These are phyloP conservation scores for Aspergillus incahuasiensis DNA, from an alignment of 495 filamentous ascomycete genomes.

Conservation along the genomic window DNA sequence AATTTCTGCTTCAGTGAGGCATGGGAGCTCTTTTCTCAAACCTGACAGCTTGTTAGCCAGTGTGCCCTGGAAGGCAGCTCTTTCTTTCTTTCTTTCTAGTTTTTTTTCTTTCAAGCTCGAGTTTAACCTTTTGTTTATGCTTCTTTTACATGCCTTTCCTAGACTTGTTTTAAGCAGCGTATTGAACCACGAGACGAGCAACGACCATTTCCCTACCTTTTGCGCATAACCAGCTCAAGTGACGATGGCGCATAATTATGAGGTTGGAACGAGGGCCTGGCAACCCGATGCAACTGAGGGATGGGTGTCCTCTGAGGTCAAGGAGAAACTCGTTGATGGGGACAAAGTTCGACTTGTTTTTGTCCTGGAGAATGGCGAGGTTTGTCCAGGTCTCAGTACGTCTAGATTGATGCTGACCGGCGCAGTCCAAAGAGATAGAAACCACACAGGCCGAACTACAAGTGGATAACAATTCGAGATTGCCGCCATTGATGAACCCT, in stretches of 20 bases:
- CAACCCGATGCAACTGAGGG: slow-evolving; percentile 93
- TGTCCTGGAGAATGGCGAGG: slow-evolving; percentile 88
- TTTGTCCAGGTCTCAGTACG: slow-evolving; percentile 34
- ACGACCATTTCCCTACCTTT: slow-evolving; percentile 14
- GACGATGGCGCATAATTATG: slow-evolving; percentile 89
- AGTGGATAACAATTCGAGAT: slow-evolving; percentile 60
- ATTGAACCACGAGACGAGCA: not conserved
- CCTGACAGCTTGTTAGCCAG: not conserved
- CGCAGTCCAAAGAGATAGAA: slow-evolving; percentile 70
- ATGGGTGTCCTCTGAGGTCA: slow-evolving; percentile 94
- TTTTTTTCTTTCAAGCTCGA: slow-evolving; percentile 1
- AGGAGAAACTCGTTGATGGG: slow-evolving; percentile 78
- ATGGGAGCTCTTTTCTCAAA: slow-evolving; percentile 14
- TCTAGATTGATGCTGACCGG: slow-evolving; percentile 22
- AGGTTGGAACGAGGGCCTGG: slow-evolving; percentile 97
- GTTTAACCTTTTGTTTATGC: slow-evolving; percentile 9
- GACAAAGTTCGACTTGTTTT: slow-evolving; percentile 85
- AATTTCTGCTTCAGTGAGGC: slow-evolving; percentile 20
- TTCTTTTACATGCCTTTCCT: slow-evolving; percentile 13
- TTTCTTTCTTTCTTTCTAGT: not conserved
- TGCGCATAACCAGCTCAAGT: slow-evolving; percentile 7
- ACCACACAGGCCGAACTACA: slow-evolving; percentile 77
- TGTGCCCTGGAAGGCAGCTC: slow-evolving; percentile 5
- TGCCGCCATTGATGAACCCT: slow-evolving; percentile 97
- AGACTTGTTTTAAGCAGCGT: not conserved